Conservation (phyloP, 176 grass and related monocot species). For the Avena eriantha region DNA sequence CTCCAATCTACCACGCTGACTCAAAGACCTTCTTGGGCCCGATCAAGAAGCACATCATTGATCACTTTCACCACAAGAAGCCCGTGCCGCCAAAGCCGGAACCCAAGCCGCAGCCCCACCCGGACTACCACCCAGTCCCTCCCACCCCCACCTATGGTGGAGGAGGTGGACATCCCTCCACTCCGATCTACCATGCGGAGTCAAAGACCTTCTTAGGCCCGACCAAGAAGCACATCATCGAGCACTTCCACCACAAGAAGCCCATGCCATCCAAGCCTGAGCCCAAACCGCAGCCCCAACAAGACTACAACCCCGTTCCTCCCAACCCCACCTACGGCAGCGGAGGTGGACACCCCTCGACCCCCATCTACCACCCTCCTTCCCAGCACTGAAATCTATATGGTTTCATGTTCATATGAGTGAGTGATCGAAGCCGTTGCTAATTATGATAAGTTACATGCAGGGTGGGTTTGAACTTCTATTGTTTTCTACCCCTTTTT, state of each 20-base stretch:
- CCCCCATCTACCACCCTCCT: not conserved
- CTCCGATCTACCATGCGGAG: not conserved
- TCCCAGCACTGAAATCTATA: not conserved
- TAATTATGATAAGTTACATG: not conserved
- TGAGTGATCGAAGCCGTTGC: not conserved
- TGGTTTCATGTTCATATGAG: not conserved
- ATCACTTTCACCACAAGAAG: conserved; percentile 19
- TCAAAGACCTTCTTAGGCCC: too few relatives aligned
- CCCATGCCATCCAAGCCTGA: not conserved
- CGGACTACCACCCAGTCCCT: not conserved
- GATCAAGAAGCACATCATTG: conserved; percentile 31
- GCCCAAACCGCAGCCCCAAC: not conserved
- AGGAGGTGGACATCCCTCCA: not conserved
- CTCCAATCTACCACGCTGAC: not conserved
- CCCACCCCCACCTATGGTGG: not conserved
- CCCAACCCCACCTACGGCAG: not conserved
- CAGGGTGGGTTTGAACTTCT: not conserved
- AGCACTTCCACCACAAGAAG: conserved; percentile 21
- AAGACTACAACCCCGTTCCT: not conserved
- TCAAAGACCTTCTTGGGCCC: too few relatives aligned
- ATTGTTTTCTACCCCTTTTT: not conserved
- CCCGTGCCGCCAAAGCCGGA: not conserved
- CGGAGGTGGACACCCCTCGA: not conserved
- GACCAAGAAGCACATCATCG: conserved; percentile 30
- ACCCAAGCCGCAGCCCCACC: not conserved